Conservation (phyloP, 1,284 basidiomycete species). For the Coriolopsis trogii region DNA sequence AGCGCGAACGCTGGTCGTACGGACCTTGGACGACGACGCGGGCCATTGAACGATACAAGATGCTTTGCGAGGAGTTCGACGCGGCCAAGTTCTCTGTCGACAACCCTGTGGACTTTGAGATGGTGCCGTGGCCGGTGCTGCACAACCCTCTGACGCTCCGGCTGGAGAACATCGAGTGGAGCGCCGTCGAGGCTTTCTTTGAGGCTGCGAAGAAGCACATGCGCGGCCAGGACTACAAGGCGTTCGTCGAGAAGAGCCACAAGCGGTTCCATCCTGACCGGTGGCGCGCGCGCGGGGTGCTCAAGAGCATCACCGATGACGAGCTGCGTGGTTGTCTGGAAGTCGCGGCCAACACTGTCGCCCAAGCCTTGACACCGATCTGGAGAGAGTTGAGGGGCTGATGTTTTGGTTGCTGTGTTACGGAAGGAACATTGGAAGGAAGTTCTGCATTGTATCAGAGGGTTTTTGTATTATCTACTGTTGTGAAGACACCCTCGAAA, state of each 20-base stretch:
- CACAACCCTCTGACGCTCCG: slow-evolving; percentile 50
- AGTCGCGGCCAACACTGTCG: slow-evolving; percentile 61
- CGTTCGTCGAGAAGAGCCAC: slow-evolving; percentile 68
- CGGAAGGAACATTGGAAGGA: too few species aligned
- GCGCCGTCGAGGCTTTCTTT: slow-evolving; percentile 73
- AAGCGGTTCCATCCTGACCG: slow-evolving; percentile 70
- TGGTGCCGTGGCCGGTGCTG: slow-evolving; percentile 74
- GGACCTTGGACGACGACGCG: slow-evolving; percentile 61
- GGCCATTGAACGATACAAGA: slow-evolving; percentile 67
- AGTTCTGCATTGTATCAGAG: neutral
- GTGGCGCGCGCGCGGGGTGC: slow-evolving; percentile 58
- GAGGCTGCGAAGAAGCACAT: slow-evolving; percentile 49
- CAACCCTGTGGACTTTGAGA: slow-evolving; percentile 55
- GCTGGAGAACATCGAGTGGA: slow-evolving; percentile 69
- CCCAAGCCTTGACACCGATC: slow-evolving; percentile 62
- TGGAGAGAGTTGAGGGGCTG: slow-evolving; percentile 49
- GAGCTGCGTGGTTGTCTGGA: slow-evolving; percentile 55
- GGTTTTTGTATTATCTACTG: neutral
- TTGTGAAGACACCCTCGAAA: neutral
- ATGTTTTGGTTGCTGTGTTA: too few species aligned
- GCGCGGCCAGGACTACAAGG: slow-evolving; percentile 60
- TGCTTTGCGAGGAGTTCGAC: slow-evolving; percentile 65
- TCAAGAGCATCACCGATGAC: slow-evolving; percentile 55
- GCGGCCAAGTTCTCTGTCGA: slow-evolving; percentile 52
- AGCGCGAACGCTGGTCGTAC: slow-evolving; percentile 51